Base-by-base conservation (phyloP, 352 stramenopile genomes). In the Phytophthora quininea region DNA sequence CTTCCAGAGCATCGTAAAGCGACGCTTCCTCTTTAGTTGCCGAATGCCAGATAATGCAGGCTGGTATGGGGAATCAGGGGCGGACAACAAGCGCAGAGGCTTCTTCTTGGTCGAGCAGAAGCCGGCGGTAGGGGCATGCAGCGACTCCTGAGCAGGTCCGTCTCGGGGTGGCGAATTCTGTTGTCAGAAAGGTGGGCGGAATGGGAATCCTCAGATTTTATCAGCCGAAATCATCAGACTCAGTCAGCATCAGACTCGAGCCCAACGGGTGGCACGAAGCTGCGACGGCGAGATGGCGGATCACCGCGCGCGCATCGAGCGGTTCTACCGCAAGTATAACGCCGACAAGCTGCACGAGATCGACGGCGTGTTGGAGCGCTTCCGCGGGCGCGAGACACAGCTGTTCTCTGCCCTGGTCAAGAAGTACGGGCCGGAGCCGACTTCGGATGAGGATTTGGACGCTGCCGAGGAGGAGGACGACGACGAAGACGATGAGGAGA, bases 271-370 rank as follows among this genome's bases (percentile, higher is more conserved):
- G 66, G 66, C 60, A 67, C 70, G 67, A 60, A 54, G 69, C 59
- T 60, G 45, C 51, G 58, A 48, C 24, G 43, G 8, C 35, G 67
- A 6, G 45, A 92, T 90, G 83, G 76, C 81, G 46, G 67, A 82
- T 51, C 71, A 88, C 47, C 84, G 74, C 59, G 84, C 88, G 65
- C 87, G 87, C 42, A 62, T 95, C 33, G 79, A 79, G 75, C 84
- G 85, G 58, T 95, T 95, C 80, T 95, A 95, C 71, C 76, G 77
- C 48, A 93, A 95, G 75, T 93, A 95, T 73, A 95, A 93, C 62
- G 67, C 80, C 15, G 79, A 92, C 64, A 95, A 95, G 80, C 71
- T 92, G 66, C 71, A 91, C 48, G 87, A 95, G 69, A 88, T 93
- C 52, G 83, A 95, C n/a, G 77, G 84, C 46, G 80, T 92, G 62